Percentiles rank a stretch among this genome's conserved stretches.
These are phyloP conservation scores for Phlebiopsis gigantea DNA, from an alignment of 768 basidiomycete genomes.

Conservation along the genomic window DNA sequence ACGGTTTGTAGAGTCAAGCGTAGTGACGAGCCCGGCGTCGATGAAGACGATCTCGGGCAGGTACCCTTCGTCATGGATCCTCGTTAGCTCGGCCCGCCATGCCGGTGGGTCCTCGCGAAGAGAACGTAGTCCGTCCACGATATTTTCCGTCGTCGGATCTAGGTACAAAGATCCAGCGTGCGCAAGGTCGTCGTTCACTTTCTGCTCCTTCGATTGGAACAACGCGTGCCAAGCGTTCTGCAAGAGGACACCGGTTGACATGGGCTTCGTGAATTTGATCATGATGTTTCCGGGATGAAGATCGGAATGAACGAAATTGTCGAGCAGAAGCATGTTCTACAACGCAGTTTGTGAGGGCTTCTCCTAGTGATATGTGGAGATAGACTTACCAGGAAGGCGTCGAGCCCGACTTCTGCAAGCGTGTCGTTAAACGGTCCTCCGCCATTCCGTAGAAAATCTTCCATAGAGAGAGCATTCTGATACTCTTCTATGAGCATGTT, in stretches of 20 bases:
- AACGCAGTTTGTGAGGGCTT: conserved; percentile 2
- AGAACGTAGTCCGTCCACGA: conserved; percentile 65
- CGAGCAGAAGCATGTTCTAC: conserved; percentile 95
- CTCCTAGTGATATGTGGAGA: neutral
- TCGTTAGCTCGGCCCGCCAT: conserved; percentile 68
- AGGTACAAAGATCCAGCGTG: neutral
- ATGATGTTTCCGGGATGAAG: conserved; percentile 95
- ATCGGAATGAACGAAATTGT: conserved; percentile 95
- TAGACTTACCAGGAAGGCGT: conserved; percentile 82
- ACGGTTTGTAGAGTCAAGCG: conserved; percentile 76
- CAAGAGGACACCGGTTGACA: conserved; percentile 60
- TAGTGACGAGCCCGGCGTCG: conserved; percentile 92
- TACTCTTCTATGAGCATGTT: conserved; percentile 91
- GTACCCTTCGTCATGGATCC: conserved; percentile 66
- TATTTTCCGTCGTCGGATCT: conserved; percentile 28
- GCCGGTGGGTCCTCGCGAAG: conserved; percentile 51
- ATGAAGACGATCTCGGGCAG: conserved; percentile 94
- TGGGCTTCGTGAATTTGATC: conserved; percentile 92
- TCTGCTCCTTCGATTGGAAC: conserved; percentile 32
- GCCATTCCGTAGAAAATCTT: conserved; percentile 81
- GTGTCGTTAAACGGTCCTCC: conserved; percentile 88
- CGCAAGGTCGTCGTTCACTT: conserved; percentile 2
- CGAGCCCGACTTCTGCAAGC: conserved; percentile 87
- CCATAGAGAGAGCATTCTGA: conserved; percentile 87
- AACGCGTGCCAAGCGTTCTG: conserved; percentile 52